phyloP scores from a whole-genome alignment of 352 stramenopile genomes.

The Phytopythium sindhum region DNA sequence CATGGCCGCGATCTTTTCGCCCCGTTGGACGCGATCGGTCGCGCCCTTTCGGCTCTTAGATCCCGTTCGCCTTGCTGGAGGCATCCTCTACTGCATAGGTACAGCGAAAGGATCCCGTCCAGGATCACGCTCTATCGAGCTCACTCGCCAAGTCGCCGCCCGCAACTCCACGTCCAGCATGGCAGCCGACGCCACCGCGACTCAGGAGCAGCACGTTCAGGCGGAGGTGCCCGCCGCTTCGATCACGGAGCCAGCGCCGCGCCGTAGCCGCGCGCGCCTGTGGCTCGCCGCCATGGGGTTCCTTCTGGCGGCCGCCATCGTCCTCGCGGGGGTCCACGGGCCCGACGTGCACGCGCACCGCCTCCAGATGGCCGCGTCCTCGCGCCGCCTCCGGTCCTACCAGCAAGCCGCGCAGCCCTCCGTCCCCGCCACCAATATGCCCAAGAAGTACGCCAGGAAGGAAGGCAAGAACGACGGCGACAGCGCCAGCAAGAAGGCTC shows the following conservation, averaged over 20 bases:
- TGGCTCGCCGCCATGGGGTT: neutral
- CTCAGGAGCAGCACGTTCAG: neutral
- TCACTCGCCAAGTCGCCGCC: neutral
- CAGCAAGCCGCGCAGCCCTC: no score
- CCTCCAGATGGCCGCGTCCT: neutral
- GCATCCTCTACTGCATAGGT: no score
- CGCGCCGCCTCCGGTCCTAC: neutral
- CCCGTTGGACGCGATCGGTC: neutral
- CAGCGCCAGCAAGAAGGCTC: slow-evolving; percentile 1
- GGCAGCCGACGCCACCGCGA: neutral
- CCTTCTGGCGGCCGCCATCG: neutral
- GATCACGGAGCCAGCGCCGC: neutral
- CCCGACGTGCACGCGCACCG: neutral
- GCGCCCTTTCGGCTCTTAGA: neutral
- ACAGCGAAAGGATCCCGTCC: no score
- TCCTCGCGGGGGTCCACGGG: neutral
- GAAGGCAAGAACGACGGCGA: neutral
- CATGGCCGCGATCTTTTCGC: neutral
- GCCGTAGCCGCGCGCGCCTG: neutral
- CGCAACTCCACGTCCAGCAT: neutral
- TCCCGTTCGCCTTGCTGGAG: neutral
- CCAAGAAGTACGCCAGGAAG: neutral
- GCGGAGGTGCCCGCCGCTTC: neutral
- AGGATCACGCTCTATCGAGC: no score
- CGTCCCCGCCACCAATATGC: neutral